Conservation (phyloP, 139 green algal genomes). For the Chlorella vulgaris region DNA sequence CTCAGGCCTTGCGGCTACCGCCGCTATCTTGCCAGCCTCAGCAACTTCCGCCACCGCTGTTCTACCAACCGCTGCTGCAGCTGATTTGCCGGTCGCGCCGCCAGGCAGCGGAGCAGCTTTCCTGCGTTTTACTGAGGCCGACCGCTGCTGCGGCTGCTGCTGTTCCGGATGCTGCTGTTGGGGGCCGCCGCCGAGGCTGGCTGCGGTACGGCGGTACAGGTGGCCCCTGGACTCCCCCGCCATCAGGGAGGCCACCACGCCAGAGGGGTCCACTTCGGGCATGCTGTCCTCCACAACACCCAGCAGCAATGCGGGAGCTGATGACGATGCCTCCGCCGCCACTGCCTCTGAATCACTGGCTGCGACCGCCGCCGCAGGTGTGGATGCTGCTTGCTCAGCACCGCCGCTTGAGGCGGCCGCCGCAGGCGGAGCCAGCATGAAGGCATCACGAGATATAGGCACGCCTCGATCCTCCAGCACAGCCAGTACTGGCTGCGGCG, state of each 20-base stretch:
- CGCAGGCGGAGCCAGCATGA: neutral
- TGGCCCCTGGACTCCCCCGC: constrained; percentile 5
- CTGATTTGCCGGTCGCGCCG: too few species aligned
- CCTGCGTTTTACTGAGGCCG: neutral
- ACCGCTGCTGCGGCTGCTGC: neutral
- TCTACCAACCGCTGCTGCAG: neutral
- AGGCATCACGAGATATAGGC: constrained; percentile 22
- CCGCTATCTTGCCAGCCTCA: neutral
- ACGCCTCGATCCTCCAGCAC: constrained; percentile 37
- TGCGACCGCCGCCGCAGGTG: neutral
- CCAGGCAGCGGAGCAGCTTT: too few species aligned
- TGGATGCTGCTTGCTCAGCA: neutral
- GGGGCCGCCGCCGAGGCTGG: neutral
- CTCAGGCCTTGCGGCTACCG: neutral
- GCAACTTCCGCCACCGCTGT: neutral
- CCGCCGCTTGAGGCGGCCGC: neutral
- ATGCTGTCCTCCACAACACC: neutral
- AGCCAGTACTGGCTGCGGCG: constrained; percentile 6
- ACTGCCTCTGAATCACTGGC: neutral
- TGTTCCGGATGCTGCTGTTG: neutral
- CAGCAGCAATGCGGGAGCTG: neutral
- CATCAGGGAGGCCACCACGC: constrained; percentile 8
- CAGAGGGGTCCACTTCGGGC: neutral
- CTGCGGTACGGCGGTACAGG: neutral
- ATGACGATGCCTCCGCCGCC: neutral